Evolutionary conservation across 2,329 filamentous ascomycete species (phyloP), one percentile per base, ranked within the genome.

Genomic region (Tolypocladium endophyticum): DNA sequence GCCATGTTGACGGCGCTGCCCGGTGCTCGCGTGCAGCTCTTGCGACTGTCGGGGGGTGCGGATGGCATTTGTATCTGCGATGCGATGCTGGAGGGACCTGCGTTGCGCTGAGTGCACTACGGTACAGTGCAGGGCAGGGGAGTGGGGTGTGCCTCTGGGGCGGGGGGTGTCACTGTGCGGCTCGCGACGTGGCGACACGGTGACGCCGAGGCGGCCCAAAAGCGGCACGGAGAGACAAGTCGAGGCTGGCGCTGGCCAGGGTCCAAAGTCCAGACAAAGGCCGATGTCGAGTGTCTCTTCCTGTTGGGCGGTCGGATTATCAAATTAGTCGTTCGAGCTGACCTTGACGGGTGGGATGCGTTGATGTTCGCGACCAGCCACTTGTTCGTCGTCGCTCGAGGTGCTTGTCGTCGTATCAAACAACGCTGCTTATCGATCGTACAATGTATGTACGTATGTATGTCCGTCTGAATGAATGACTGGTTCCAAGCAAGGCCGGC

Each of bases 1-100:
- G 84, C 82, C 85, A 87, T 87, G 73, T 79, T 83, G 76, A 79
- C 77, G 71, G 75, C 66, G 63, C 66, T 70, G 66, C 66, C 69
- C 68, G 76, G 71, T 74, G 77, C 70, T 76, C 75, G 78, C 75
- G 76, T 75, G 72, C 76, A 72, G 72, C 73, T 73, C 70, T 76
- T 77, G 73, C 74, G 77, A 70, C 80, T 75, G 76, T 82, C 81
- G 81, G 83, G 84, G 83, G 84, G 78, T 78, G 81, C 79, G 76
- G 79, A 81, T 79, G 84, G 83, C 84, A 87, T 87, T 86, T 84
- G 45, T 59, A 59, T 55, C 47, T 43, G 57, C 50, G 47, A 55
- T 55, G 16, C 36, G 23, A 54, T 14, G 50, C 50, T 23, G 50
- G 30, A 35, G 50, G 50, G 30, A 54, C 50, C 50, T 54, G 50